Conservation (phyloP, 225 moss, liverwort and hornwort genomes). For the Asterella californica region DNA sequence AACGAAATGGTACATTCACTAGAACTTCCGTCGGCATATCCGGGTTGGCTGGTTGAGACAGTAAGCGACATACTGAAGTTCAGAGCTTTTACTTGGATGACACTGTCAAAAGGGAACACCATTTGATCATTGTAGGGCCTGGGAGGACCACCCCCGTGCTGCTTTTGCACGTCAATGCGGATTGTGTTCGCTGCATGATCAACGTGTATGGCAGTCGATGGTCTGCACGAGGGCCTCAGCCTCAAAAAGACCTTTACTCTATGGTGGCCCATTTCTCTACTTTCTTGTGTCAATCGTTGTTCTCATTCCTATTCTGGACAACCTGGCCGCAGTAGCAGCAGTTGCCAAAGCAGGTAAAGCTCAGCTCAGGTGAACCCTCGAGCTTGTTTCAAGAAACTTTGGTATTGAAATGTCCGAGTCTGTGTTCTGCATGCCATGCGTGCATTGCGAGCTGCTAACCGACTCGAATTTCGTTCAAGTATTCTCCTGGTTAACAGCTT, state of each 20-base stretch:
- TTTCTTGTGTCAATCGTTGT: neutral
- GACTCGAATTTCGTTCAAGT: neutral
- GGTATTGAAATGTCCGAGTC: neutral
- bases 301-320: neutral
- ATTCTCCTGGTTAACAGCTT: neutral
- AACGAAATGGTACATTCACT: too few relatives aligned
- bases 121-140: conserved; percentile 71
- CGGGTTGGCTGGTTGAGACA: too few relatives aligned
- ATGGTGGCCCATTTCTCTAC: conserved; percentile 40
- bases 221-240: conserved; percentile 78
- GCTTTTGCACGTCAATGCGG: conserved; percentile 74
- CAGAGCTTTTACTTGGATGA: conserved; percentile 62
- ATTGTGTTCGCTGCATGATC: conserved; percentile 50
- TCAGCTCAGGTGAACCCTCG: neutral
- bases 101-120: conserved; percentile 67
- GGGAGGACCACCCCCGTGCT: conserved; percentile 75
- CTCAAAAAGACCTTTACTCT: conserved; percentile 72
- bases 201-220: conserved; percentile 69
- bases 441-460: neutral
- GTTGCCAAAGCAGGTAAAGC: neutral
- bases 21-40: too few relatives aligned
- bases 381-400: neutral
- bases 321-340: neutral
- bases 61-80: neutral
- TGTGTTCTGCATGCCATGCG: neutral